phyloP scores from a whole-genome alignment of 176 grass and related monocot species.

The Eleusine indica region DNA sequence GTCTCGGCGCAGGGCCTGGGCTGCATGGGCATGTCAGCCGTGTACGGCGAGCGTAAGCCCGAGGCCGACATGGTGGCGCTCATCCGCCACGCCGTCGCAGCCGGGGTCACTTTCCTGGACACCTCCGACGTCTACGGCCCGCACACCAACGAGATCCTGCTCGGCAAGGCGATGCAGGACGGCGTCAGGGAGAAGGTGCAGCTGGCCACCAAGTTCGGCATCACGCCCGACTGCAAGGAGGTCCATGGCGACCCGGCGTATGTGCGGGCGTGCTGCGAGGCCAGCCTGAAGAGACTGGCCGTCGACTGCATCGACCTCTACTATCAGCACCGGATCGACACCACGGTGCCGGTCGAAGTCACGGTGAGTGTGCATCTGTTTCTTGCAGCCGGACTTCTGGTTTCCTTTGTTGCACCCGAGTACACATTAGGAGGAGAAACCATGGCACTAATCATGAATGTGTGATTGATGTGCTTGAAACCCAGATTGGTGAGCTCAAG shows the following conservation, averaged over 20 bases:
- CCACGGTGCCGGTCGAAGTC: constrained; percentile 46
- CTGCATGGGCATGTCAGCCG: constrained; percentile 59
- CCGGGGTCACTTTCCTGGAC: constrained; percentile 59
- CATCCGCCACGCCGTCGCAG: constrained; percentile 38
- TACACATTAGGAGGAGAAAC: no score
- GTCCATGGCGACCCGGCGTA: constrained; percentile 51
- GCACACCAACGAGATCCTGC: constrained; percentile 47
- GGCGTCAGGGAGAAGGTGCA: constrained; percentile 42
- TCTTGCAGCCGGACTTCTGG: not conserved
- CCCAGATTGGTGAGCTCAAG: not conserved
- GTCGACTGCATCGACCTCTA: constrained; percentile 65
- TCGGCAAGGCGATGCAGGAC: constrained; percentile 42
- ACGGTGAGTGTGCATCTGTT: constrained; percentile 40
- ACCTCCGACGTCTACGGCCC: constrained; percentile 50
- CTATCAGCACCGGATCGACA: constrained; percentile 58
- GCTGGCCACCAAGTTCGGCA: constrained; percentile 58
- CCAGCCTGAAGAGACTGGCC: constrained; percentile 46
- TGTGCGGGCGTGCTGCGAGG: constrained; percentile 48
- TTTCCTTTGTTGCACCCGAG: no score
- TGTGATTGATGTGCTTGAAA: not conserved
- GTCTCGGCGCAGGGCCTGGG: constrained; percentile 77
- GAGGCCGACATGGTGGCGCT: constrained; percentile 42
- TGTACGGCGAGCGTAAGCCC: constrained; percentile 35
- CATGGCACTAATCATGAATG: no score
- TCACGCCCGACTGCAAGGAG: not conserved